Evolutionary conservation across 2,329 filamentous ascomycete species (phyloP).

Genomic region (Colletotrichum eleusines): DNA sequence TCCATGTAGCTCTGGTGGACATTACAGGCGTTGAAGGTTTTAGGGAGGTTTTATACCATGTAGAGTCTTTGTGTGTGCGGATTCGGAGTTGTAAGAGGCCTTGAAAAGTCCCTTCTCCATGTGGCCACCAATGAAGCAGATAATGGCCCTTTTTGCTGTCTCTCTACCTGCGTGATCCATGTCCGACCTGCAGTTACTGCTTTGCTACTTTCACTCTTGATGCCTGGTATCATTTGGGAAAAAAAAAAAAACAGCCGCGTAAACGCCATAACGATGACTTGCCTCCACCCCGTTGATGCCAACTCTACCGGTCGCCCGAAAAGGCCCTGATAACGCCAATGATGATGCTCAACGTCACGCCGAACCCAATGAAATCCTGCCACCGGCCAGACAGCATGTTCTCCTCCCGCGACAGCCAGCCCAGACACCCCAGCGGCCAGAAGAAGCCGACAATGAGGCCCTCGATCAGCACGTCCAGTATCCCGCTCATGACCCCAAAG

Average conservation of each 20-base stretch:
- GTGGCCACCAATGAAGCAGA: slow-evolving; percentile 42
- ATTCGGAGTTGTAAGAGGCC: slow-evolving; percentile 28
- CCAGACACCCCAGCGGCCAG: slow-evolving; percentile 88
- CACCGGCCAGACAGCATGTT: slow-evolving; percentile 88
- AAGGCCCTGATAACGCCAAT: slow-evolving; percentile 51
- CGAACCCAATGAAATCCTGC: slow-evolving; percentile 87
- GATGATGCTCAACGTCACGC: slow-evolving; percentile 72
- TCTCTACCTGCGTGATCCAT: slow-evolving; percentile 27
- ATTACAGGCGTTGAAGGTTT: slow-evolving; percentile 33
- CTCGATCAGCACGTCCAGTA: slow-evolving; percentile 87
- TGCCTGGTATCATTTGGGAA: slow-evolving; percentile 28
- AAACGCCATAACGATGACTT: slow-evolving; percentile 1
- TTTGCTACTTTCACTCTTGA: neutral
- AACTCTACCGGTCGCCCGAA: slow-evolving; percentile 32
- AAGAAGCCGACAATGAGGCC: slow-evolving; percentile 95
- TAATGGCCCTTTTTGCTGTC: slow-evolving; percentile 39
- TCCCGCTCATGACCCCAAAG: slow-evolving; percentile 59
- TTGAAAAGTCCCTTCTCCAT: slow-evolving; percentile 24
- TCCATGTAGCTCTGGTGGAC: slow-evolving; percentile 31
- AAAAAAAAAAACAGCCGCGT: neutral
- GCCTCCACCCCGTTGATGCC: fast-evolving
- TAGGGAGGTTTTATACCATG: slow-evolving; percentile 33
- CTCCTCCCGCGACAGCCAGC: slow-evolving; percentile 88
- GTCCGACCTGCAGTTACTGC: neutral
- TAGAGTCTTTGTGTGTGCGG: slow-evolving; percentile 37